Base-by-base conservation (phyloP, 345 rosid species). In the Brassica rapa region DNA sequence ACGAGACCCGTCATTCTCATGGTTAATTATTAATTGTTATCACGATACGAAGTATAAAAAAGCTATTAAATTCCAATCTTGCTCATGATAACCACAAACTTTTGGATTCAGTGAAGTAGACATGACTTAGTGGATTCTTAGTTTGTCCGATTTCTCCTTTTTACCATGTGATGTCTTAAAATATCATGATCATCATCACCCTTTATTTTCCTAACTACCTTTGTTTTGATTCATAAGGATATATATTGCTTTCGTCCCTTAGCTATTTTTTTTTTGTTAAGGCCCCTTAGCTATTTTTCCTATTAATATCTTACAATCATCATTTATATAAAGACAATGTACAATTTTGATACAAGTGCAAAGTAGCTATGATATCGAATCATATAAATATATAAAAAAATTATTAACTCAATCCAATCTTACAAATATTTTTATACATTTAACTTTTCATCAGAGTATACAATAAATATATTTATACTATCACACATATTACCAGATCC, bases 91-190 rank as follows among this genome's bases (percentile, higher is more conserved):
- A 71, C 69, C 73, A 72, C 73, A 78, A 15, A 70, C 62, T 80
- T 74, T 55, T 62, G 30, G 71, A 80, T 37, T 39, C 72, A 62
- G 67, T 74, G 80, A 75, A 75, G 73, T 56, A 64, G 80, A 80
- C 80, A 75, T 75, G 80, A 75, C 80, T 70, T 75, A 1, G 80
- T 80, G 83, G 83, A 56, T 75, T 80, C 61, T 75, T 75, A 63
- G 71, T 37, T 74, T 69, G 83, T 74, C 83, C 75, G 75, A 63
- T 63, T 75, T 75, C 68, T 24, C 76, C 62, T 62, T 74, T 74
- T 62, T 53, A 75, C 62, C 80, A 80, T 80, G 80, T 80, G 76
- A 69, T 74, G 35, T 68, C 75, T 74, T 74, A 59, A 64, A 72
- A 75, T 75, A 32, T 56, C 59, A 63, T 59, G 39, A 57, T 80